Conservation (phyloP, 2,329 filamentous ascomycete species). For the Neofusicoccum parvum region DNA sequence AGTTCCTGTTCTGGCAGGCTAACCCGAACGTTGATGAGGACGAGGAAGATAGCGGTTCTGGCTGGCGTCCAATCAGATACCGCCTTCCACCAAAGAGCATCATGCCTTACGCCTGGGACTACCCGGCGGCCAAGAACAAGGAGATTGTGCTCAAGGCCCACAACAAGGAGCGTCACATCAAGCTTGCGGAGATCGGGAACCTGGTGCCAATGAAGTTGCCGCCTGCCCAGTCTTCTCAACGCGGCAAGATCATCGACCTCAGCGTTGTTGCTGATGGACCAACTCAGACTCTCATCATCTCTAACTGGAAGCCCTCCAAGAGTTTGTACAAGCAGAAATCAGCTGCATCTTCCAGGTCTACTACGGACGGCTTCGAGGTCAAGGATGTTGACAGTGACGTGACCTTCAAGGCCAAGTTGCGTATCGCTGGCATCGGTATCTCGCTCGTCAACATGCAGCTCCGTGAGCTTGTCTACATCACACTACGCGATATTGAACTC, state of each 20-base stretch:
- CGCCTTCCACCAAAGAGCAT: conserved; percentile 90
- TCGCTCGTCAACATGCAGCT: conserved; percentile 92
- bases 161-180: conserved; percentile 85
- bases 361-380: conserved; percentile 80
- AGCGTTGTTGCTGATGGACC: conserved; percentile 95
- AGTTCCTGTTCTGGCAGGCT: conserved; percentile 95
- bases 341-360: conserved; percentile 57
- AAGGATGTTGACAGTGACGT: conserved; percentile 87
- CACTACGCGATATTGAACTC: conserved; percentile 85
- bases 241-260: conserved; percentile 90
- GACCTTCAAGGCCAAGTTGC: conserved; percentile 85
- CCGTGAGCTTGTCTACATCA: conserved; percentile 90
- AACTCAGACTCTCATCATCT: conserved; percentile 90
- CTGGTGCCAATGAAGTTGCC: conserved; percentile 90
- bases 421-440: conserved; percentile 85
- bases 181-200: conserved; percentile 94
- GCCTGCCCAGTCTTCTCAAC: conserved; percentile 59
- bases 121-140: conserved; percentile 94
- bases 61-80: conserved; percentile 92
- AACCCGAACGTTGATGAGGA: conserved; percentile 93
- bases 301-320: conserved; percentile 90
- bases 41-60: conserved; percentile 76
- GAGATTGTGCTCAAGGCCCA: conserved; percentile 82
- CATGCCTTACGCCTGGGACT: conserved; percentile 99
- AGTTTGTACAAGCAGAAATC: conserved; percentile 80